A percentile compares a stretch with the other conserved stretches of the same genome.
These are phyloP conservation scores for Eucalyptus cloeziana DNA, from an alignment of 345 rosid species.

Conservation along the genomic window DNA sequence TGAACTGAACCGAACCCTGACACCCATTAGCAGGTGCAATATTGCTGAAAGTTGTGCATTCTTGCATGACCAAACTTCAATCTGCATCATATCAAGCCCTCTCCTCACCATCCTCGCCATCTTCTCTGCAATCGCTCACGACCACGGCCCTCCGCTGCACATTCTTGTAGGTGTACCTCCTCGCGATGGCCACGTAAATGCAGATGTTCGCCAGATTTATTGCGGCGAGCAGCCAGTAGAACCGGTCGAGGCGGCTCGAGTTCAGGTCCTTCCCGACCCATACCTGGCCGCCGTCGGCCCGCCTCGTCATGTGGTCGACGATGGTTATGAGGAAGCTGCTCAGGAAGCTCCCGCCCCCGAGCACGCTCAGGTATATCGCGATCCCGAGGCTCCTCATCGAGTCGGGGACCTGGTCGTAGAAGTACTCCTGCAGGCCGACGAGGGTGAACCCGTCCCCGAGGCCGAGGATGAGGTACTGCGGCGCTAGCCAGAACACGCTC, in stretches of 20 bases:
- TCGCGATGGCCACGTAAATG: conserved; percentile 14
- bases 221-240: conserved; percentile 42
- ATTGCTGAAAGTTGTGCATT: not conserved
- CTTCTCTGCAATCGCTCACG: not conserved
- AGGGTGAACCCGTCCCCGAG: conserved; percentile 41
- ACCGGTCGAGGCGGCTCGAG: conserved; percentile 32
- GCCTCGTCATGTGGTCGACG: conserved; percentile 12
- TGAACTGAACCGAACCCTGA: not conserved
- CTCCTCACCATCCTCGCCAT: not conserved
- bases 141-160: conserved; percentile 4
- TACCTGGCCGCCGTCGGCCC: not conserved
- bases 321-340: conserved; percentile 27
- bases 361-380: conserved; percentile 40
- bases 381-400: conserved; percentile 58
- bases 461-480: conserved; percentile 35
- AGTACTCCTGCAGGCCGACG: conserved; percentile 59
- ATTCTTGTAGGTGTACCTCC: conserved; percentile 25
- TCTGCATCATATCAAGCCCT: not conserved
- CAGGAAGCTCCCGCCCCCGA: conserved; percentile 39
- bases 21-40: not conserved
- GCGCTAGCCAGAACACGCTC: conserved; percentile 34
- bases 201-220: conserved; percentile 15
- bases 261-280: conserved; percentile 59
- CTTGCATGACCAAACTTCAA: not conserved
- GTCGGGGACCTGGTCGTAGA: conserved; percentile 62